Evolutionary conservation across 2,329 filamentous ascomycete species (phyloP), one percentile per base, ranked within the genome.

Genomic region (Clarireedia monteithiana): DNA sequence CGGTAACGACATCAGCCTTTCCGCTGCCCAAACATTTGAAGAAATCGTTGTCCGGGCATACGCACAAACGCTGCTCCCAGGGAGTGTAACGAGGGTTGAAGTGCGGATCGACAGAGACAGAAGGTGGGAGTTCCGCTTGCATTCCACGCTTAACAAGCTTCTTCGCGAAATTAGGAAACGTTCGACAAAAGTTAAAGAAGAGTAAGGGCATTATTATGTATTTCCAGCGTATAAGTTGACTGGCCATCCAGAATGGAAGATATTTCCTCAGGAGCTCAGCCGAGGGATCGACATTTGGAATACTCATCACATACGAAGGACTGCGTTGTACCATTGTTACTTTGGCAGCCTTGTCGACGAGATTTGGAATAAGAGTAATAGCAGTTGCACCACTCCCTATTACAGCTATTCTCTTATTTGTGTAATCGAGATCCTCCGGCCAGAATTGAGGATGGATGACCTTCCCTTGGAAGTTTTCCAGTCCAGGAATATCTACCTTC

Each of bases 251-350:
- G 7, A 66, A 52, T 1, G 79, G 79, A 20, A 84, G 64, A 5
- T 30, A 53, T 55, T 46, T 58, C 6, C 47, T 52, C n/a, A 55
- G 12, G n/a, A 50, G 42, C 38, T 14, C 45, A 30, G 23, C 50
- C 9, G 15, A 36, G 2, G 50, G 20, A 23, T 56, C 56, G 1
- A 14, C 10, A 20, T 0, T 81, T 61, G 6, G 52, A 27, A 50
- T 12, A 6, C 78, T 72, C 44, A 86, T 62, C 50, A 91, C 77
- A 64, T 88, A 91, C 0, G 78, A 79, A 0, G 89, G 89, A 48
- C 83, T 89, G 55, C 89, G 82, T 72, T 95, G 89, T 3, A 95
- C 76, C 81, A 92, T 89, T 1, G 88, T 91, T 38, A 90, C 82
- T 23, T 80, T 78, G 6, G 71, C 71, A 4, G 86, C 87, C 38